Evolutionary conservation across 495 filamentous ascomycete species (phyloP).

Genomic region (Articulospora tetracladia): DNA sequence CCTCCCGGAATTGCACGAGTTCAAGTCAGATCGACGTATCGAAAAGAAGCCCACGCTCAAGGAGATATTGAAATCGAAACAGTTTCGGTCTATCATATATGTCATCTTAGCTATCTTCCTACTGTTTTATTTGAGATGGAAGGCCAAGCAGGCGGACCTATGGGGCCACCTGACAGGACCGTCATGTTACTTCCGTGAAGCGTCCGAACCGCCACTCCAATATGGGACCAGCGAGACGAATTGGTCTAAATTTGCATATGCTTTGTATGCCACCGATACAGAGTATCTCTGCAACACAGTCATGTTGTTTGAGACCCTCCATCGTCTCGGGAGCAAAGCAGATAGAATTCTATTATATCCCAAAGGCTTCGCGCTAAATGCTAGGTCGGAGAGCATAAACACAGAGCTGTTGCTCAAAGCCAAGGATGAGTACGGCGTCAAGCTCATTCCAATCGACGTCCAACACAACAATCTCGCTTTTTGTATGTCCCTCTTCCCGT

Average conservation of each 20-base stretch:
- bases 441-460: constrained; percentile 56
- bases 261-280: constrained; percentile 65
- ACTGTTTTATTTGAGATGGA: neutral
- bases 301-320: constrained; percentile 67
- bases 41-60: neutral
- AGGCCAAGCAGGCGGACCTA: neutral
- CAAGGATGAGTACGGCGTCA: constrained; percentile 55
- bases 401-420: constrained; percentile 57
- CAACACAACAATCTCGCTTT: constrained; percentile 42
- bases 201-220: neutral
- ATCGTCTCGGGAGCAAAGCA: constrained; percentile 57
- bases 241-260: constrained; percentile 66
- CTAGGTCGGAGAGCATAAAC: constrained; percentile 37
- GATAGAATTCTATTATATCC: constrained; percentile 68
- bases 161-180: constrained; percentile 3
- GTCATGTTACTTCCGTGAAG: constrained; percentile 5
- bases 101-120: neutral
- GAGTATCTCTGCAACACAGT: constrained; percentile 72
- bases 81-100: neutral
- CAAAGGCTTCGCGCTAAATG: constrained; percentile 40
- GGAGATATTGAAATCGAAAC: constrained; percentile 9
- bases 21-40: neutral
- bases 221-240: constrained; percentile 27
- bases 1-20: neutral
- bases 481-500: constrained; percentile 25